These are phyloP conservation scores for Colletotrichum echinochloae DNA, from an alignment of 2,329 filamentous ascomycete species.

Conservation along the genomic window DNA sequence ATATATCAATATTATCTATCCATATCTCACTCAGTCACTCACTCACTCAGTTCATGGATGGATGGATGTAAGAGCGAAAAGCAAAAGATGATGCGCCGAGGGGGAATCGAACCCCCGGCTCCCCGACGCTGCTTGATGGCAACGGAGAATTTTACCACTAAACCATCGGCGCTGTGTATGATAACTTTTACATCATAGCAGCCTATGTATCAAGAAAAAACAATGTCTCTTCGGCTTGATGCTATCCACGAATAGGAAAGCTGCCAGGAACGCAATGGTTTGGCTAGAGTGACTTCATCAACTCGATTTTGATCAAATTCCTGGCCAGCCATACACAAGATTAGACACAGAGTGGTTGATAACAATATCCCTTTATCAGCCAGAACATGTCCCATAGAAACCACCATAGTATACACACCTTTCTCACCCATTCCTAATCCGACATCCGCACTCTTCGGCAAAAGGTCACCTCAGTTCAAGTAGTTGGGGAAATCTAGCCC, in stretches of 20 bases:
- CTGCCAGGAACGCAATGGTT: background rate
- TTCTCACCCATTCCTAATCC: background rate
- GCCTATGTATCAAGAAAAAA: too few species aligned
- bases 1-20: too few species aligned
- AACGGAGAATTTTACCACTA: conserved; percentile 29
- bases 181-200: too few species aligned
- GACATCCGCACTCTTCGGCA: too few species aligned
- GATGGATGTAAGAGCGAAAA: too few species aligned
- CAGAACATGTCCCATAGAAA: too few species aligned
- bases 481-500: conserved; percentile 43
- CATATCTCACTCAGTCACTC: too few species aligned
- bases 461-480: background rate
- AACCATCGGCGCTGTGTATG: conserved; percentile 4
- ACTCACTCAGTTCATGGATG: too few species aligned
- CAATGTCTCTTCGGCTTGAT: too few species aligned
- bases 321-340: background rate
- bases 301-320: background rate
- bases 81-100: conserved; percentile 4
- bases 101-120: conserved; percentile 28
- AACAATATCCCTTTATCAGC: background rate
- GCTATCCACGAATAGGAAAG: too few species aligned
- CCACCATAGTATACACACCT: too few species aligned
- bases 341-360: background rate
- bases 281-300: background rate
- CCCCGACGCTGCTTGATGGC: conserved; percentile 23